phyloP scores from a whole-genome alignment of 352 stramenopile genomes.

The Peronospora farinosa region DNA sequence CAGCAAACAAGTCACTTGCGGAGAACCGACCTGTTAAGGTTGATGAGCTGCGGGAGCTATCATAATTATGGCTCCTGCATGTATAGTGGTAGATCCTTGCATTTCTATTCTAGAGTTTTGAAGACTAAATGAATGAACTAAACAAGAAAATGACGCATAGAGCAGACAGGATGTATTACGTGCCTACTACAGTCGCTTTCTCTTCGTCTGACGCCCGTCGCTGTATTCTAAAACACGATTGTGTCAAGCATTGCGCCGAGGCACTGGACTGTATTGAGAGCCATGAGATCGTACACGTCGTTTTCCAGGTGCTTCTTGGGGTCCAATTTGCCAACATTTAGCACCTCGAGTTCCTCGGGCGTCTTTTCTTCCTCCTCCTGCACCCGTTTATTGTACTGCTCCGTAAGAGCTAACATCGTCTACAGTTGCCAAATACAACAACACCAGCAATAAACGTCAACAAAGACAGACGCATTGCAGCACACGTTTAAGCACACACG shows the following conservation, averaged over 20 bases:
- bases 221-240: constrained; percentile 93
- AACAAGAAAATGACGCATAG: constrained; percentile 7
- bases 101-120: constrained; percentile 24
- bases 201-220: constrained; percentile 8
- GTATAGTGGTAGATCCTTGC: constrained; percentile 16
- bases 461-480: not conserved
- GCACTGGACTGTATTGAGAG: constrained; percentile 97
- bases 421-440: constrained; percentile 9
- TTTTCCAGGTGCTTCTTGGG: constrained; percentile 91
- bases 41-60: constrained; percentile 37
- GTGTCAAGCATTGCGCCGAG: constrained; percentile 98
- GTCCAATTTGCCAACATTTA: constrained; percentile 98
- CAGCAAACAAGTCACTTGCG: constrained; percentile 54
- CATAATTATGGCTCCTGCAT: constrained; percentile 11
- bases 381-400: constrained; percentile 95
- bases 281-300: constrained; percentile 96
- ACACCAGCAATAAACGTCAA: constrained; percentile 7
- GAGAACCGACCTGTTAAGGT: constrained; percentile 71
- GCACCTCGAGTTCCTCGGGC: constrained; percentile 92
- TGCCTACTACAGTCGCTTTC: constrained; percentile 14
- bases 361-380: constrained; percentile 97
- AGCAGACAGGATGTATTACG: constrained; percentile 15
- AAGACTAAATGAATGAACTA: constrained; percentile 12
- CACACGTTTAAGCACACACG: not conserved
- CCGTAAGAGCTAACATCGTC: constrained; percentile 92